These are phyloP conservation scores for Solanum hybrid DNA, from an alignment of 305 asterid genomes.

Conservation along the genomic window DNA sequence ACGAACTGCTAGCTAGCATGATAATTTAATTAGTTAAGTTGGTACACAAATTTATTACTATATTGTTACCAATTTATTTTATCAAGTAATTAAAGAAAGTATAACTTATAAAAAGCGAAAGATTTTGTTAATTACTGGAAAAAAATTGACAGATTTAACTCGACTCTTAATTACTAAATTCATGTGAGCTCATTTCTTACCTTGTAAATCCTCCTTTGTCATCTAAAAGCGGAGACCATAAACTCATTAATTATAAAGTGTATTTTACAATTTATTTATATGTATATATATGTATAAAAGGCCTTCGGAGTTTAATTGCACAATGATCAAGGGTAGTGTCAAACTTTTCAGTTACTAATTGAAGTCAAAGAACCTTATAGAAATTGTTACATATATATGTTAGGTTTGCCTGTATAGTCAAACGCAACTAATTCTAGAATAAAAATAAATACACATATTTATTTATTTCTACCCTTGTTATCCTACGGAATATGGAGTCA, in stretches of 20 bases:
- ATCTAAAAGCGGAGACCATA: not conserved
- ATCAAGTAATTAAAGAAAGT: not conserved
- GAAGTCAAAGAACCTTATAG: not conserved
- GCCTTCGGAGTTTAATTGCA: too few species aligned
- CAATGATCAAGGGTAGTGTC: too few species aligned
- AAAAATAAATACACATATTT: not conserved
- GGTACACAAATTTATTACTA: not conserved
- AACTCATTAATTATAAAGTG: too few species aligned
- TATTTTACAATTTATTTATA: too few species aligned
- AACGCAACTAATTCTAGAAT: not conserved
- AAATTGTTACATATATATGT: not conserved
- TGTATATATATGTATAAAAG: too few species aligned
- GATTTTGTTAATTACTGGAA: not conserved
- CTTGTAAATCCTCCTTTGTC: not conserved
- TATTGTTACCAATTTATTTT: not conserved
- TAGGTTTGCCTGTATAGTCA: not conserved
- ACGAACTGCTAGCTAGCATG: not conserved
- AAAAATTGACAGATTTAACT: not conserved
- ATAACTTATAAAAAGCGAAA: not conserved
- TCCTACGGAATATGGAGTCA: not conserved
- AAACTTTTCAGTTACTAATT: not conserved
- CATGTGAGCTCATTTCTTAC: not conserved
- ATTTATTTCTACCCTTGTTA: not conserved
- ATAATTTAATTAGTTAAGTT: too few species aligned
- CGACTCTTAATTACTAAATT: not conserved